Evolutionary conservation across 2,329 filamentous ascomycete species (phyloP).

Genomic region (Hypoxylon sp.): DNA sequence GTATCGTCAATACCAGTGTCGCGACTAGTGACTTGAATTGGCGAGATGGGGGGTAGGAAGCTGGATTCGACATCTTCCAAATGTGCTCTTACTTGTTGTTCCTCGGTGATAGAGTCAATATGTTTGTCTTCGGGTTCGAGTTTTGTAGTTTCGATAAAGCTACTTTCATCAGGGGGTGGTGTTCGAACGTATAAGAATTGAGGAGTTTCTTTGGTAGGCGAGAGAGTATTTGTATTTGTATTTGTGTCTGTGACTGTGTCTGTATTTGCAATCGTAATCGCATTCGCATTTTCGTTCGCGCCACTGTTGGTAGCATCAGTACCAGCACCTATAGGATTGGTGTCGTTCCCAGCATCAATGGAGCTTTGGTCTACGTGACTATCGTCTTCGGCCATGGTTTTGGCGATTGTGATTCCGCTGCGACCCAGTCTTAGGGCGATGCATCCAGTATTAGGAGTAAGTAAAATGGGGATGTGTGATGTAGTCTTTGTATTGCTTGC

Average conservation of each 20-base stretch:
- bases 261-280: not conserved
- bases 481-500: conserved; percentile 15
- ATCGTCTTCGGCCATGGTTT: conserved; percentile 33
- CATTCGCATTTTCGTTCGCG: no score
- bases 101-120: conserved; percentile 61
- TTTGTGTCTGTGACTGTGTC: not conserved
- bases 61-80: conserved; percentile 72
- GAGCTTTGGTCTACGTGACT: conserved; percentile 23
- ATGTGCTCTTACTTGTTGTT: conserved; percentile 62
- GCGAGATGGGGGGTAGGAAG: conserved; percentile 67
- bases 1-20: conserved; percentile 64
- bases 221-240: conserved; percentile 13
- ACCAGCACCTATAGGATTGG: no score
- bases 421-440: conserved; percentile 1
- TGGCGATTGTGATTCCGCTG: conserved; percentile 13
- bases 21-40: conserved; percentile 56
- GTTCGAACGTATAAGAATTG: conserved; percentile 24
- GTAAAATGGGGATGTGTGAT: conserved; percentile 33
- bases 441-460: conserved; percentile 25
- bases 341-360: conserved; percentile 1
- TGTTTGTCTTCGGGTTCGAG: conserved; percentile 48
- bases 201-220: conserved; percentile 24
- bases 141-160: conserved; percentile 43
- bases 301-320: no score
- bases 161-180: conserved; percentile 40